Conservation (phyloP, 2,329 filamentous ascomycete genomes). For the Claviceps maximensis region DNA sequence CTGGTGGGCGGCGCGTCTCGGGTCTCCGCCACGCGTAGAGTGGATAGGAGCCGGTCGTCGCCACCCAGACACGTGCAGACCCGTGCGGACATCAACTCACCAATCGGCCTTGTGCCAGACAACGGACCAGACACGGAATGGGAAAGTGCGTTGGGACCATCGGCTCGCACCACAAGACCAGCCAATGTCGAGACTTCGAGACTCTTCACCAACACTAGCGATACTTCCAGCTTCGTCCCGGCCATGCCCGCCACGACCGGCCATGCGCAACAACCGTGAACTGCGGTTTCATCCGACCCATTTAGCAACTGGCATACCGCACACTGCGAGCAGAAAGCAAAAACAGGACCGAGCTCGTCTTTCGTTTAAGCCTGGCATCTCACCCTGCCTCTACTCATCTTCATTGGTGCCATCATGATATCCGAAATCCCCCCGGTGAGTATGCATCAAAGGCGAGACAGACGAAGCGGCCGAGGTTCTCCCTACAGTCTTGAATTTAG, state of each 20-base stretch:
- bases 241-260: too few species aligned
- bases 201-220: too few species aligned
- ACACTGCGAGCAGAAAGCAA: not conserved
- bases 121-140: not conserved
- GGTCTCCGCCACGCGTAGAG: conserved; percentile 1
- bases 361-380: not conserved
- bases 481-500: not conserved
- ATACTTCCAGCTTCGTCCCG: too few species aligned
- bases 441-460: not conserved
- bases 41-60: too few species aligned
- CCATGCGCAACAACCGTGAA: too few species aligned
- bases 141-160: too few species aligned
- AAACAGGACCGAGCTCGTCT: not conserved
- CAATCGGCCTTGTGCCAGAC: not conserved
- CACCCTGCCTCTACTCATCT: not conserved
- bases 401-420: not conserved
- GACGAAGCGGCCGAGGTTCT: not conserved
- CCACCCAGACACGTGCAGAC: too few species aligned
- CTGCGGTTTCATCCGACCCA: too few species aligned
- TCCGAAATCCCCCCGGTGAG: not conserved
- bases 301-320: not conserved
- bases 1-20: conserved; percentile 1
- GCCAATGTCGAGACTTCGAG: not conserved
- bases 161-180: not conserved
- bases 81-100: too few species aligned